Base-by-base conservation (phyloP, 1,284 basidiomycete genomes). In the Amylostereum chailletii region DNA sequence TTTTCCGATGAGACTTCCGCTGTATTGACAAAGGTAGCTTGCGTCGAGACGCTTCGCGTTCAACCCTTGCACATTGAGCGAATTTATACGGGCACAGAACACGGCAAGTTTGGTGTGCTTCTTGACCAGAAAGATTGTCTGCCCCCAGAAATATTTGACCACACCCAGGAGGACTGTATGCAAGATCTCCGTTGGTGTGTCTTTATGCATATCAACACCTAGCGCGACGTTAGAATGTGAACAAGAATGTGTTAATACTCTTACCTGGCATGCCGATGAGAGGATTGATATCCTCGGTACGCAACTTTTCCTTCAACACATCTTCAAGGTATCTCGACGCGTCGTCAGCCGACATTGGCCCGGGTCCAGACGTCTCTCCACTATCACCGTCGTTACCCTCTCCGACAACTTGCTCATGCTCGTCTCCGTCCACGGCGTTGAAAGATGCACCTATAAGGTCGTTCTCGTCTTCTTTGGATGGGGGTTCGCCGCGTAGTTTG, bases 131-230 rank as follows among this genome's bases (percentile, higher is more conserved):
- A 38, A 57, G 0, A 58, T 46, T 0, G 58, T 61, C 29, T 68
- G 61, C 0, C 52, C 58, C 66, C 66, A 69, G 33, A 62, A 61
- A 29, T 70, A 70, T 27, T 69, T 70, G 2, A 66, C 60, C 0
- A 65, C 40, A 0, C 66, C 63, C 0, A 70, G 58, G 0, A 69
- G 60, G 4, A 63, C 52, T 0, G 62, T 67, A 29, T 70, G 66
- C 0, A 69, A 54, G 3, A 60, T 57, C 45, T 69, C 65, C 0
- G 57, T 60, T 0, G 65, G 66, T 0, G 64, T 69, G 37, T 69
- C 66, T 3, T 27, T 38, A 39, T 62, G 59, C 8, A 57, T 42
- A 33, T 62, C 44, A 27, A 62, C 29, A 0, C 56, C 60, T 59
- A 32, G 3, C 4, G 19, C 19, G 26, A 19, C 10, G 5, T 8